Evolutionary conservation across 805 yeast species (phyloP).

Genomic region (Candida vartiovaarae): DNA sequence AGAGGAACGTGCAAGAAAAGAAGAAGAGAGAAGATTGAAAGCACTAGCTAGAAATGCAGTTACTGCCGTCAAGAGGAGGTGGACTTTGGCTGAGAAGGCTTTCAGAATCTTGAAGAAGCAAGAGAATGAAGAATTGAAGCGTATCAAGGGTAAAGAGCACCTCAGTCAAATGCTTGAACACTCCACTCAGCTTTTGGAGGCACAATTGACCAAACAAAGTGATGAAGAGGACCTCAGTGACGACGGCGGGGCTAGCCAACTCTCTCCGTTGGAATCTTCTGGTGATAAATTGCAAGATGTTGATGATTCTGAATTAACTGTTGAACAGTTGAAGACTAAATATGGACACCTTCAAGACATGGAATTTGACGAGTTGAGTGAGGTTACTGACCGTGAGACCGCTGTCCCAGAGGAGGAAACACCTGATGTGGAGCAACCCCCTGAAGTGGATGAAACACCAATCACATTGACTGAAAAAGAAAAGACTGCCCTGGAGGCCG

Average conservation of each 20-base stretch:
- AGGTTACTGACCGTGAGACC: constrained; percentile 15
- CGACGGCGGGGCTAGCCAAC: constrained; percentile 23
- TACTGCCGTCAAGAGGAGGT: constrained; percentile 79
- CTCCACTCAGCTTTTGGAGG: constrained; percentile 83
- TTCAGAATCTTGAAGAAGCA: constrained; percentile 65
- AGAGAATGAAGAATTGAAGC: constrained; percentile 72
- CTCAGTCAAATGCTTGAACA: constrained; percentile 83
- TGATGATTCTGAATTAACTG: constrained; percentile 24
- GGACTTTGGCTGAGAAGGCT: constrained; percentile 86
- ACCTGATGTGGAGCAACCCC: not conserved
- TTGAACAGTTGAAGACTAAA: constrained; percentile 22
- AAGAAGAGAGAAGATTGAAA: constrained; percentile 61
- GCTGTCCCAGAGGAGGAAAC: constrained; percentile 14
- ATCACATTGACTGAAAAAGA: constrained; percentile 17
- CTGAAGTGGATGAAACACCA: constrained; percentile 14
- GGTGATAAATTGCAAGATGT: constrained; percentile 9
- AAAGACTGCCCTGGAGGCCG: constrained; percentile 22
- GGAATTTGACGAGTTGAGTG: constrained; percentile 24
- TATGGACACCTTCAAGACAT: constrained; percentile 21
- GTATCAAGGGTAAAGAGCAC: constrained; percentile 79
- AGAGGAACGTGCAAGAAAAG: constrained; percentile 72
- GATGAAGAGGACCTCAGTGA: constrained; percentile 25
- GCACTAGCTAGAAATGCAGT: constrained; percentile 76
- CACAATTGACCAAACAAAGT: constrained; percentile 50
- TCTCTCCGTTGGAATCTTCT: constrained; percentile 3